Percentiles rank a stretch among this genome's conserved stretches.
phyloP scores from a whole-genome alignment of 2,329 filamentous ascomycete species.

The Cadophora sp. region DNA sequence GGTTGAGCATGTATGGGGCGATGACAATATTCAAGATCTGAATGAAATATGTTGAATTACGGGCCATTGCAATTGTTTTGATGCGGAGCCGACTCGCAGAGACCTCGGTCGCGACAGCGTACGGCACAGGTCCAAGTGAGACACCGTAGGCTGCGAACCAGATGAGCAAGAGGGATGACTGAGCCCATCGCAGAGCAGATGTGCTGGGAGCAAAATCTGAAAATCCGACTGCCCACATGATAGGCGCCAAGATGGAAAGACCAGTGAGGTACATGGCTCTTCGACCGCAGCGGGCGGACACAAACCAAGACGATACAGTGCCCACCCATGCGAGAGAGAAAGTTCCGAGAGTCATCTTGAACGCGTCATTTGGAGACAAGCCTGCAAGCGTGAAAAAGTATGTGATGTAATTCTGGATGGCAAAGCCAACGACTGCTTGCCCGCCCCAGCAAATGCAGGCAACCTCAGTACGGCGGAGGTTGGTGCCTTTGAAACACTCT shows the following conservation, averaged over 20 bases:
- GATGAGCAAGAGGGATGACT: conserved; percentile 48
- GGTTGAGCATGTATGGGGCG: conserved; percentile 71
- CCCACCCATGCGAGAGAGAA: conserved; percentile 56
- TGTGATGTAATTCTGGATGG: conserved; percentile 68
- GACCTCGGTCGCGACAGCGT: conserved; percentile 50
- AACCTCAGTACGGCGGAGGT: conserved; percentile 58
- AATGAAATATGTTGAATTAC: conserved; percentile 47
- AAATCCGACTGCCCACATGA: conserved; percentile 55
- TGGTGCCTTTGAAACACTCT: conserved; percentile 56
- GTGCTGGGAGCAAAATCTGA: conserved; percentile 51
- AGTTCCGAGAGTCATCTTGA: conserved; percentile 58
- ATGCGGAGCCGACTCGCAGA: conserved; percentile 45
- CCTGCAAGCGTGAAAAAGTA: conserved; percentile 65
- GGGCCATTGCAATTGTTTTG: conserved; percentile 39
- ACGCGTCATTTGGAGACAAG: conserved; percentile 54
- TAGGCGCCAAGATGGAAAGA: conserved; percentile 46
- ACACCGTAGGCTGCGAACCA: conserved; percentile 51
- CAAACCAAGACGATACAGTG: conserved; percentile 57
- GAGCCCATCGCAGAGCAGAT: conserved; percentile 52
- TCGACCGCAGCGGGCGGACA: conserved; percentile 55
- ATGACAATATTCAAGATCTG: conserved; percentile 49
- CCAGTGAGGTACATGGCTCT: conserved; percentile 58
- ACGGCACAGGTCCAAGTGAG: conserved; percentile 52
- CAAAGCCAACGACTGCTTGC: conserved; percentile 66
- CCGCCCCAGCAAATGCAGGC: conserved; percentile 64